Evolutionary conservation across 768 basidiomycete genomes (phyloP).

Genomic region (Boletus reticulatus): DNA sequence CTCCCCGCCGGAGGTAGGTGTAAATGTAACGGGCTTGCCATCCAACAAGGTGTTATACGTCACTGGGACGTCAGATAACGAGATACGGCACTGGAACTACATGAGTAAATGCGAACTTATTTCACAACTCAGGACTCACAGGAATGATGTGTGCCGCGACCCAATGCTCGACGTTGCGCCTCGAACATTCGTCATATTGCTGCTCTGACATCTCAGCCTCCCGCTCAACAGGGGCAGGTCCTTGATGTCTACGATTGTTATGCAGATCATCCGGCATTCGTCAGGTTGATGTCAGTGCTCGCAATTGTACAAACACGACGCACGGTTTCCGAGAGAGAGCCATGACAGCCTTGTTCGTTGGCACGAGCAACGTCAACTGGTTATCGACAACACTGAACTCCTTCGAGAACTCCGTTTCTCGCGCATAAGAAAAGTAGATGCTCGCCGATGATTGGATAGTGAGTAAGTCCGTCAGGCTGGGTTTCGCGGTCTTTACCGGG

Average conservation of each 20-base stretch:
- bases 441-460: conserved; percentile 74
- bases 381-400: conserved; percentile 37
- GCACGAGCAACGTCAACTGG: conserved; percentile 65
- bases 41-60: conserved; percentile 59
- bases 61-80: conserved; percentile 35
- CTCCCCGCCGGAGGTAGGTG: conserved; percentile 31
- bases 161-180: conserved; percentile 74
- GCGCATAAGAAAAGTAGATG: conserved; percentile 82
- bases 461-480: conserved; percentile 71
- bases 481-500: conserved; percentile 44
- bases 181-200: conserved; percentile 58
- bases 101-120: neutral
- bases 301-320: conserved; percentile 23
- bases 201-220: conserved; percentile 60
- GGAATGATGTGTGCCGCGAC: conserved; percentile 82
- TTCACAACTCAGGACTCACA: conserved; percentile 38
- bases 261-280: neutral
- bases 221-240: conserved; percentile 39
- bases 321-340: conserved; percentile 79
- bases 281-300: neutral
- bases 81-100: conserved; percentile 40
- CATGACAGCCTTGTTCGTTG: conserved; percentile 88
- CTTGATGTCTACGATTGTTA: conserved; percentile 53
- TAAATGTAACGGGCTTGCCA: conserved; percentile 57
- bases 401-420: conserved; percentile 62